Base-by-base conservation (phyloP, 2,329 filamentous ascomycete genomes). In the Ophiostoma sp. region DNA sequence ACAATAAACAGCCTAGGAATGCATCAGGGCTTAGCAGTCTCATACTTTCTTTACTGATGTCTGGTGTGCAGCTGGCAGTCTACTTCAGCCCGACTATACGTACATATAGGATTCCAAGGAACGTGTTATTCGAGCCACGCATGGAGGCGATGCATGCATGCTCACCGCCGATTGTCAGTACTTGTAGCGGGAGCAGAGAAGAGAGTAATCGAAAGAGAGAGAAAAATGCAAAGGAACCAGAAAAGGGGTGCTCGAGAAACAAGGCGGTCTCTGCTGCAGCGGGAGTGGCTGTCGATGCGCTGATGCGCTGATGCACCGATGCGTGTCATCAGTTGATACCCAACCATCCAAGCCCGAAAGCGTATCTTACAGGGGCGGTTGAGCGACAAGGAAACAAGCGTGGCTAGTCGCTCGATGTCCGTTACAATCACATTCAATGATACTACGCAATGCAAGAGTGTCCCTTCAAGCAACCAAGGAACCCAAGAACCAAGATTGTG, bases 71-170 rank as follows among this genome's bases (percentile, higher is more conserved):
- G 44, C 5, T n/a, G 17, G 17, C 17, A 48, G 17, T 48, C 44
- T 39, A 48, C 44, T 48, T n/a, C 44, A 48, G 44, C 44, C 44
- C 44, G 44, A 48, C 44, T n/a, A 48, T 48, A n/a, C 7, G 6
- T 48, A 48, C 6, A 20, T 48, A n/a, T 48, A 48, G 17, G 10
- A 11, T 3, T 44, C 13, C 41, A 44, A 48, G 17, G 15, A 7
- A 0, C 15, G 17, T 20, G 52, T n/a, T 57, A 57, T 57, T 57
- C 23, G 52, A 57, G 52, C 52, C 52, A 57, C 52, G 52, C 48
- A 57, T 15, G n/a, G 23, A 27, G 52, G n/a, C 52, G 52, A 57
- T 57, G 52, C 23, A 57, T 57, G 52, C 52, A 57, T 57, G 23
- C 15, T 57, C 52, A 57, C 52, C 52, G 52, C 52, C n/a, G 23